These are phyloP conservation scores for Stephanodiscus triporus DNA, from an alignment of 108 stramenopile species.

Conservation along the genomic window DNA sequence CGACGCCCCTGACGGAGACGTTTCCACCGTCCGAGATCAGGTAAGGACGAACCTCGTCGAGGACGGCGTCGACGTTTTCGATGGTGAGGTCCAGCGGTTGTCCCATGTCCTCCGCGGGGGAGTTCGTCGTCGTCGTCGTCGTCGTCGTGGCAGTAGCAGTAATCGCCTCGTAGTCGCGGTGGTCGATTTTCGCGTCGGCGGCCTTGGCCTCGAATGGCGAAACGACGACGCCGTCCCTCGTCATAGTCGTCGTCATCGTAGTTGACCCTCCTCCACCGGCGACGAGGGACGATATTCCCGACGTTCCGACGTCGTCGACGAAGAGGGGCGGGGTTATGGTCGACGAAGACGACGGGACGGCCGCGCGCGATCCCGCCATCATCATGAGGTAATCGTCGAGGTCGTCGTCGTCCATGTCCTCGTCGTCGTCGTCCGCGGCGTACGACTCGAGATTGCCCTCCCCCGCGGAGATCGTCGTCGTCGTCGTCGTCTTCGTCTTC, in stretches of 20 bases:
- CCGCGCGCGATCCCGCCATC: slow-evolving; percentile 55
- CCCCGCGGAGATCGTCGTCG: slow-evolving; percentile 21
- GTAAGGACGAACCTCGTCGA: slow-evolving; percentile 96
- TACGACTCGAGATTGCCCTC: slow-evolving; percentile 5
- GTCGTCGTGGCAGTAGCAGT: too few relatives aligned
- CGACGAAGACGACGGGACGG: slow-evolving; percentile 17
- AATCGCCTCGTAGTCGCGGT: slow-evolving; percentile 8
- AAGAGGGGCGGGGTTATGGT: slow-evolving; percentile 36
- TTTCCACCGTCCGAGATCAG: slow-evolving; percentile 97
- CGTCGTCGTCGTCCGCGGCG: slow-evolving; percentile 66
- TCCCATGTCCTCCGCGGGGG: slow-evolving; percentile 29
- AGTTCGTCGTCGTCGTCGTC: not conserved
- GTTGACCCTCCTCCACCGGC: too few relatives aligned
- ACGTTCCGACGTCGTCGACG: slow-evolving; percentile 36
- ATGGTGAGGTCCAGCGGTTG: slow-evolving; percentile 65
- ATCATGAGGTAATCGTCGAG: slow-evolving; percentile 68
- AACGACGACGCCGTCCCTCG: slow-evolving; percentile 34
- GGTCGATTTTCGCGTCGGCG: not conserved
- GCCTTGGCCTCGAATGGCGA: slow-evolving; percentile 66
- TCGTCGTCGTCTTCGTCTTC: too few relatives aligned
- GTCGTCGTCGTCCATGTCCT: slow-evolving; percentile 80
- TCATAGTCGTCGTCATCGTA: too few relatives aligned
- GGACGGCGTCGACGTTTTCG: slow-evolving; percentile 91
- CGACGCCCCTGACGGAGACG: slow-evolving; percentile 85
- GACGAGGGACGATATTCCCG: not conserved